These are phyloP conservation scores for Phytophthora boehmeriae DNA, from an alignment of 352 stramenopile genomes.

Conservation along the genomic window DNA sequence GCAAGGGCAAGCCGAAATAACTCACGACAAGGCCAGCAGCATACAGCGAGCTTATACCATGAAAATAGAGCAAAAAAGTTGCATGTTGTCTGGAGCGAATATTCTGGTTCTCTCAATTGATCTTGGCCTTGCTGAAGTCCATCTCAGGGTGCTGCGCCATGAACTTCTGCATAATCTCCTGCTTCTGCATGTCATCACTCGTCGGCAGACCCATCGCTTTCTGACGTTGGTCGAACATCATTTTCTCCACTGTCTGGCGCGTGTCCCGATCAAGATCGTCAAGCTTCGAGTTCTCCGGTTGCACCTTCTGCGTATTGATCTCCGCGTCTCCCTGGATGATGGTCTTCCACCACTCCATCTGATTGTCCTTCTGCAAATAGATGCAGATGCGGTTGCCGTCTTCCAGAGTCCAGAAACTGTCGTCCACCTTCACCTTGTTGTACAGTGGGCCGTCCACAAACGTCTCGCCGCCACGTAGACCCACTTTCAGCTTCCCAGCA, in stretches of 20 bases:
- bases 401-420: constrained; percentile 99
- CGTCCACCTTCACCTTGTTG: constrained; percentile 97
- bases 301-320: constrained; percentile 98
- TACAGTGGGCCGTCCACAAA: constrained; percentile 93
- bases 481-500: constrained; percentile 91
- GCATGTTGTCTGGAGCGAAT: neutral
- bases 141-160: constrained; percentile 99
- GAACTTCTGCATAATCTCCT: constrained; percentile 99
- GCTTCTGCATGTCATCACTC: constrained; percentile 97
- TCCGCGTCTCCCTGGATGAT: constrained; percentile 94
- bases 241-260: constrained; percentile 99
- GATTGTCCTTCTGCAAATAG: constrained; percentile 98
- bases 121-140: constrained; percentile 99
- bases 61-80: neutral
- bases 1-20: constrained; percentile 6
- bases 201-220: constrained; percentile 97
- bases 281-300: constrained; percentile 99
- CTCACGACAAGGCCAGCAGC: neutral
- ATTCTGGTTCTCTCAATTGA: constrained; percentile 73
- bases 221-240: constrained; percentile 99
- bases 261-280: constrained; percentile 98
- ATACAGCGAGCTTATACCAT: neutral
- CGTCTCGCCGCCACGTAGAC: constrained; percentile 69
- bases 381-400: constrained; percentile 90
- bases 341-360: constrained; percentile 99